Evolutionary conservation across 257 asterid genomes (phyloP), one percentile per base, ranked within the genome.

Genomic region (Pogostemon cablin): DNA sequence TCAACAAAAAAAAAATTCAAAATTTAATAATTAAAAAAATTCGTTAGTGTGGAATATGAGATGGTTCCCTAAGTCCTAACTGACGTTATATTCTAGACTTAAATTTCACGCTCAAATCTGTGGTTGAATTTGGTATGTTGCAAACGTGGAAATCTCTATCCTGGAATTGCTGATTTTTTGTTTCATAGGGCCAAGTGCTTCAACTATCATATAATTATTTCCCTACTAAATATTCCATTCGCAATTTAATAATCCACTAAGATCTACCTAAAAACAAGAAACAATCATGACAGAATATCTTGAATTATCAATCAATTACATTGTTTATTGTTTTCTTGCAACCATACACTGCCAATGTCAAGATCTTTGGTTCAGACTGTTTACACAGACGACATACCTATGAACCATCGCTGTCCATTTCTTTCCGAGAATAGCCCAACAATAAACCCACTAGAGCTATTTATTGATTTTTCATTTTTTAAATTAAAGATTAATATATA

Each of bases 101-200:
- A 10, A 8, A 41, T 41, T 10, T 71, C 78, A 77, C 85, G 78
- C 82, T 68, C 69, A 74, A 77, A 81, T 81, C 85, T 70, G 52
- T 9, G 17, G 72, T 77, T 81, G 79, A 78, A 74, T 81, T 81
- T 69, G 58, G 72, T 77, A 17, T 12, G 76, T 64, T 67, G 68
- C 34, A 60, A 65, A 52, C 38, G 66, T 61, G 78, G 68, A 77
- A 58, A 54, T 25, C 17, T 76, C 72, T 43, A 62, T 49, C 73
- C 72, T 46, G 57, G 15, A 80, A 62, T 66, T 62, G 56, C 12
- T 68, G 34, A 49, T 56, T 47, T 72, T 50, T 62, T 2, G 62
- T 53, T 61, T 12, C 62, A 39, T 65, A 0, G 72, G 74, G 70
- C 39, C 55, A 48, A 53, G 68, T 65, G 71, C 69, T 25, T 48